Evolutionary conservation across 2,329 filamentous ascomycete genomes (phyloP).

Genomic region (Myriosclerotinia scirpicola): DNA sequence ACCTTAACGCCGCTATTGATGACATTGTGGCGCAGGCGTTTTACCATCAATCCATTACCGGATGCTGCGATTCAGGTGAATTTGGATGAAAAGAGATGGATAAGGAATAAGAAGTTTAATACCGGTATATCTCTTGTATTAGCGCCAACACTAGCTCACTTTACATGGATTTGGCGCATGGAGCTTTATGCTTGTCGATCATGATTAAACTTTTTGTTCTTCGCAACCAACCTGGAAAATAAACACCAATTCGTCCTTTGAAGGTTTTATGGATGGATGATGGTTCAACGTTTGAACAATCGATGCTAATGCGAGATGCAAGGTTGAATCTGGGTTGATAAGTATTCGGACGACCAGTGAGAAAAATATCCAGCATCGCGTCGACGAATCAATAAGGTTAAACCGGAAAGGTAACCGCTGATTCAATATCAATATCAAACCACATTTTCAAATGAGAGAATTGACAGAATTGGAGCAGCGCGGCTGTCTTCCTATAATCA

Average conservation of each 20-base stretch:
- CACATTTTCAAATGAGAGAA: background rate
- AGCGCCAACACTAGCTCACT: background rate
- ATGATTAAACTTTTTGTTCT: background rate
- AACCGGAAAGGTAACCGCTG: background rate
- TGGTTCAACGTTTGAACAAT: background rate
- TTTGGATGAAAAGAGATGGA: background rate
- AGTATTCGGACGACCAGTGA: background rate
- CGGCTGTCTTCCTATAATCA: background rate
- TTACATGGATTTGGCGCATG: background rate
- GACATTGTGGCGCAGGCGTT: background rate
- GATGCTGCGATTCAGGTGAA: background rate
- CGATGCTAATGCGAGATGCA: background rate
- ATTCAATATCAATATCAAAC: background rate
- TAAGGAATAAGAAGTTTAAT: too few species aligned
- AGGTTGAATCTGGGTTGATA: background rate
- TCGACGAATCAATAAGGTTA: background rate
- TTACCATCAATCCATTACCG: background rate
- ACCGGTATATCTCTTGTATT: background rate
- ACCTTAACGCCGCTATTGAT: too few species aligned
- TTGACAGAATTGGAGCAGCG: background rate
- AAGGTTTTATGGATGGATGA: background rate
- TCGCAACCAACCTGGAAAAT: too few species aligned
- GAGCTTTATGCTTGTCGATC: background rate
- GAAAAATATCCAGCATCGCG: background rate
- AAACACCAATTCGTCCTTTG: background rate